Base-by-base conservation (phyloP, 2,329 filamentous ascomycete genomes). In the Hirsutella thompsonii region DNA sequence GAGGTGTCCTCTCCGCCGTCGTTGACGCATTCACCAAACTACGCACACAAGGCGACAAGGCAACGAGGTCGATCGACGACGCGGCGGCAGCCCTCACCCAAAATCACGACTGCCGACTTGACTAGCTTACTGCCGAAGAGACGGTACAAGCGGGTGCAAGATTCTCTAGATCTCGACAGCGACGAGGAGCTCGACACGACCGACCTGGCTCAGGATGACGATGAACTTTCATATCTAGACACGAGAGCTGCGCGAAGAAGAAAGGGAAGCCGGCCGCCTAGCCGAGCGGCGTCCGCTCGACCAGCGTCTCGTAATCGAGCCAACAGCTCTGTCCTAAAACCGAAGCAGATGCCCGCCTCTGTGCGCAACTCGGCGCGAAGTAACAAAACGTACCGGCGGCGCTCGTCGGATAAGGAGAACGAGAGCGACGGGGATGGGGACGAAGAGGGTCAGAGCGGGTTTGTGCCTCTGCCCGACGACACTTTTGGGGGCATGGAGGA, bases 21-120 rank as follows among this genome's bases (percentile, higher is more conserved):
- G 0, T 62, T 82, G 4, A 82, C 77, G 4, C 76, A 81, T 51
- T 82, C 78, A 1, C 78, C 78, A 26, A 80, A 81, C 49, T 69
- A 64, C 44, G 55, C 58, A 14, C 42, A 46, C 11, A 55, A 47
- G 37, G 48, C 49, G 18, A 47, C 53, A 30, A 39, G 45, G 13
- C 42, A 18, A 37, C 47, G 63, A 46, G 54, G 55, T 1, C 58
- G 62, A 23, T 50, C 57, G 20, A 36, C 49, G 42, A 46, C 49
- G 46, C 52, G 58, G 28, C 55, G 54, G 37, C 64, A 63, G 36
- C 54, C 52, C 8, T 62, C 59, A 4, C 57, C 62, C 4, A 67
- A 69, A 41, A 45, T 74, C 5, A 74, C 70, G 0, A 76, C 74
- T 1, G 72, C 72, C 0, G 70, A 73, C 10, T 59, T 79, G 8